Percentiles rank a stretch among this genome's conserved stretches.
These are phyloP conservation scores for Pythium sukuiense DNA, from an alignment of 352 stramenopile species.

Conservation along the genomic window DNA sequence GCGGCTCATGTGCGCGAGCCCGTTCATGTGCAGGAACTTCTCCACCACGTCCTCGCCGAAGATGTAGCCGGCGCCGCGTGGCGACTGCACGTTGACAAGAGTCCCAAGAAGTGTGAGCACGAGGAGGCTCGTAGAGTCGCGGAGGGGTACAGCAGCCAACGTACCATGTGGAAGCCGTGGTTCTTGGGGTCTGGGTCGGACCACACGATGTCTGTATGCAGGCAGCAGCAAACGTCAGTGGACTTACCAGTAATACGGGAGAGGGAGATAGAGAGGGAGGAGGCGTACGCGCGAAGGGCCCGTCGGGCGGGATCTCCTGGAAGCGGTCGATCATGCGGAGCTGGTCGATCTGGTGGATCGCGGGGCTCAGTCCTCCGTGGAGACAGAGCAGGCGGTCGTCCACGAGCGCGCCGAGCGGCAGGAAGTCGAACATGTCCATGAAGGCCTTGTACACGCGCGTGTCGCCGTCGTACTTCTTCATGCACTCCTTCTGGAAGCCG, in stretches of 20 bases:
- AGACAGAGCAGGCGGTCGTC: conserved; percentile 90
- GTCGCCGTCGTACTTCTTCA: conserved; percentile 74
- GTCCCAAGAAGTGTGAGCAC: not conserved
- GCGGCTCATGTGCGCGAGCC: conserved; percentile 82
- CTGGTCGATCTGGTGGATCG: conserved; percentile 88
- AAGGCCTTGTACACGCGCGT: conserved; percentile 92
- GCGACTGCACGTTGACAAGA: conserved; percentile 33
- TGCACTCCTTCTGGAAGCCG: conserved; percentile 73
- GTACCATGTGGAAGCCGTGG: conserved; percentile 31
- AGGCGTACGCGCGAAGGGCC: conserved; percentile 68
- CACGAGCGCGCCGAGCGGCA: conserved; percentile 87
- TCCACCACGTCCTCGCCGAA: conserved; percentile 89
- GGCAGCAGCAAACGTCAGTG: not conserved
- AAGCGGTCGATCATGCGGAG: conserved; percentile 80
- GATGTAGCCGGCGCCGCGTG: conserved; percentile 83
- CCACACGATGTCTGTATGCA: conserved; percentile 67
- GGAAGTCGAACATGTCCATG: conserved; percentile 88
- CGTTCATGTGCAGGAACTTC: conserved; percentile 89
- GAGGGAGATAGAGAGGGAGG: not conserved
- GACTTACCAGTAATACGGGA: not conserved
- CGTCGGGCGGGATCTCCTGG: conserved; percentile 85
- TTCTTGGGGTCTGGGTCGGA: conserved; percentile 74
- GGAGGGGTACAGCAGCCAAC: not conserved
- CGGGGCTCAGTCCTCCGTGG: conserved; percentile 86
- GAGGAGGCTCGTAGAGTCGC: not conserved